Evolutionary conservation across 352 stramenopile genomes (phyloP).

Genomic region (Pythium monospermum): DNA sequence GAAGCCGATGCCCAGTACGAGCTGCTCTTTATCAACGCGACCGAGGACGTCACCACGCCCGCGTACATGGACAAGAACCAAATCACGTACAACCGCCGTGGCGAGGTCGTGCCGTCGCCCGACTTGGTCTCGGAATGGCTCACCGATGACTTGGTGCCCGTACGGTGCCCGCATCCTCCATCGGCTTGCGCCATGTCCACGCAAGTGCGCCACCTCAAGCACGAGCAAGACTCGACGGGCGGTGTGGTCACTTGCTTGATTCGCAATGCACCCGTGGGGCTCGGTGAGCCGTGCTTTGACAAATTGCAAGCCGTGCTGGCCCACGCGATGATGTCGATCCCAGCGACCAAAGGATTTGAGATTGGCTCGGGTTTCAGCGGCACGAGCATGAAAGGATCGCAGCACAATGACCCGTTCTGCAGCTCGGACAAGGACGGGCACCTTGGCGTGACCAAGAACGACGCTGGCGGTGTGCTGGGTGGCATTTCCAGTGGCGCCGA

Average conservation of each 20-base stretch:
- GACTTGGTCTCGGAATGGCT: slow-evolving; percentile 58
- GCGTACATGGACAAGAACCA: slow-evolving; percentile 95
- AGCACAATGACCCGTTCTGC: slow-evolving; percentile 99
- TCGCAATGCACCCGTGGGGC: slow-evolving; percentile 93
- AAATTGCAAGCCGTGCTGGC: slow-evolving; percentile 98
- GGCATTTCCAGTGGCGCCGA: slow-evolving; percentile 98
- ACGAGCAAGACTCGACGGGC: slow-evolving; percentile 87
- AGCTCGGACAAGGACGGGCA: slow-evolving; percentile 43
- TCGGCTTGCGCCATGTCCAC: slow-evolving; percentile 94
- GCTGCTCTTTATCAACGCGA: slow-evolving; percentile 51
- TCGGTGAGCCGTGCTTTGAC: slow-evolving; percentile 99
- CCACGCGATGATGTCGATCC: slow-evolving; percentile 98
- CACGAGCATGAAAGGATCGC: slow-evolving; percentile 93
- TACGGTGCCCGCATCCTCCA: slow-evolving; percentile 93
- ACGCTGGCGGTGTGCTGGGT: slow-evolving; percentile 94
- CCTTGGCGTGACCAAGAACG: slow-evolving; percentile 81
- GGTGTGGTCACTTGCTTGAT: slow-evolving; percentile 97
- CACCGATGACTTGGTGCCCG: slow-evolving; percentile 84
- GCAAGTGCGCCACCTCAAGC: slow-evolving; percentile 91
- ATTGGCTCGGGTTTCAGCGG: slow-evolving; percentile 94
- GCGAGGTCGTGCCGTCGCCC: slow-evolving; percentile 47
- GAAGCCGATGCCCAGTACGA: slow-evolving; percentile 72
- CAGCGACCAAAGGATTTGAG: slow-evolving; percentile 99
- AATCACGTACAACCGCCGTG: slow-evolving; percentile 82
- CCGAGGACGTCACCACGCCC: slow-evolving; percentile 52